Conservation (phyloP, 208 protist species). For the Phytomonas serpens region DNA sequence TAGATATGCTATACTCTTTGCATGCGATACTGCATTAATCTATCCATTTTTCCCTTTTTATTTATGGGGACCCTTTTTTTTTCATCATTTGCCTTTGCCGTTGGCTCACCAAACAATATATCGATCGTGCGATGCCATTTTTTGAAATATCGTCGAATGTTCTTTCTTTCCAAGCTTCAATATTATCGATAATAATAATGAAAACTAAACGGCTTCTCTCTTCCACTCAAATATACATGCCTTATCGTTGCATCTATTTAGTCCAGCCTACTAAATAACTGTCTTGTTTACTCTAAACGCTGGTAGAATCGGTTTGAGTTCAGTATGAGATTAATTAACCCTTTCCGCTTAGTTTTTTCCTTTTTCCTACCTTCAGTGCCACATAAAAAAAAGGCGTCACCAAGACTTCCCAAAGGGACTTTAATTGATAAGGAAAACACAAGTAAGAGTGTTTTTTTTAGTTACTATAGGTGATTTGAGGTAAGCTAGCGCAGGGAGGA, state of each 20-base stretch:
- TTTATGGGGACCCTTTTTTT: background rate
- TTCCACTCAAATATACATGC: background rate
- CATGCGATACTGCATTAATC: background rate
- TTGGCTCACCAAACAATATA: background rate
- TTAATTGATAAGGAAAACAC: background rate
- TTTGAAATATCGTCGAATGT: background rate
- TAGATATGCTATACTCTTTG: background rate
- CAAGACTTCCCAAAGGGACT: background rate
- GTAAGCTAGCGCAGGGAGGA: background rate
- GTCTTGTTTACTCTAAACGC: background rate
- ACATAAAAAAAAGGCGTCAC: background rate
- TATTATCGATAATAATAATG: background rate
- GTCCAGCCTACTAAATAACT: background rate
- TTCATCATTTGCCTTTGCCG: background rate
- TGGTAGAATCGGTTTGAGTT: background rate
- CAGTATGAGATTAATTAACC: background rate
- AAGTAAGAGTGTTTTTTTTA: background rate
- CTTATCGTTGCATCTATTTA: background rate
- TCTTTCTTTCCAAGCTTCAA: background rate
- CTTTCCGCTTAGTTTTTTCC: background rate
- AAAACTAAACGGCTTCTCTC: background rate
- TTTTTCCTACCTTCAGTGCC: background rate
- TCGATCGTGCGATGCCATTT: background rate
- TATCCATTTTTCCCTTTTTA: constrained; percentile 9
- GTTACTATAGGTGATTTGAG: background rate